These are phyloP conservation scores for Perkinsela sp. DNA, from an alignment of 208 protist genomes.

Conservation along the genomic window DNA sequence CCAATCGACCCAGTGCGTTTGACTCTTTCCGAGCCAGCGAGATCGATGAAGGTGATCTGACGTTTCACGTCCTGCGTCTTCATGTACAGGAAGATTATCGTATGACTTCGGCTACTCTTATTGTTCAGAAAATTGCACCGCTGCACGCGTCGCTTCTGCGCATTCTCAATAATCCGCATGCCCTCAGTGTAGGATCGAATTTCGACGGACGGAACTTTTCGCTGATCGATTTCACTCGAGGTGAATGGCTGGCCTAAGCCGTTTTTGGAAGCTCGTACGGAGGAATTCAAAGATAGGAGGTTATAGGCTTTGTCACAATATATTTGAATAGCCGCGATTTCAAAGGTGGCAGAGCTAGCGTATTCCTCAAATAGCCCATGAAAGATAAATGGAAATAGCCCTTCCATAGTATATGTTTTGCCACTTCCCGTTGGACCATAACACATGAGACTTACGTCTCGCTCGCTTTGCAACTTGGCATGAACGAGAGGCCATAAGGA, in stretches of 20 bases:
- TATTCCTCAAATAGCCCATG: not conserved
- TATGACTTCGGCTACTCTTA: not conserved
- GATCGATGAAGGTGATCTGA: conserved; percentile 44
- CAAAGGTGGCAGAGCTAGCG: not conserved
- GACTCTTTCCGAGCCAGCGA: conserved; percentile 67
- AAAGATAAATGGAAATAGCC: not conserved
- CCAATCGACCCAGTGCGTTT: conserved; percentile 35
- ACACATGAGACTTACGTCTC: not conserved
- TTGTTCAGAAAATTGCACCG: not conserved
- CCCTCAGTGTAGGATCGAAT: not conserved
- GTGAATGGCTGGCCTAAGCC: not conserved
- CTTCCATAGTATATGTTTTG: not conserved
- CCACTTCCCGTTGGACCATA: not conserved
- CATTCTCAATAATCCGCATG: not conserved
- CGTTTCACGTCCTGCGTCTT: not conserved
- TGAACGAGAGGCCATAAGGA: not conserved
- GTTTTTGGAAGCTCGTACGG: not conserved
- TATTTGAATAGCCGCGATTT: not conserved
- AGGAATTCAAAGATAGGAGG: not conserved
- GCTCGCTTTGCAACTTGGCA: not conserved
- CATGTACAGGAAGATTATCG: not conserved
- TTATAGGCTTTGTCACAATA: not conserved
- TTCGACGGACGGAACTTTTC: not conserved
- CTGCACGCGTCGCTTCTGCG: not conserved
- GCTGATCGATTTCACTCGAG: not conserved